Percentiles rank a stretch among this genome's conserved stretches.
These are phyloP conservation scores for Russula sp. DNA, from an alignment of 768 basidiomycete species.

Conservation along the genomic window DNA sequence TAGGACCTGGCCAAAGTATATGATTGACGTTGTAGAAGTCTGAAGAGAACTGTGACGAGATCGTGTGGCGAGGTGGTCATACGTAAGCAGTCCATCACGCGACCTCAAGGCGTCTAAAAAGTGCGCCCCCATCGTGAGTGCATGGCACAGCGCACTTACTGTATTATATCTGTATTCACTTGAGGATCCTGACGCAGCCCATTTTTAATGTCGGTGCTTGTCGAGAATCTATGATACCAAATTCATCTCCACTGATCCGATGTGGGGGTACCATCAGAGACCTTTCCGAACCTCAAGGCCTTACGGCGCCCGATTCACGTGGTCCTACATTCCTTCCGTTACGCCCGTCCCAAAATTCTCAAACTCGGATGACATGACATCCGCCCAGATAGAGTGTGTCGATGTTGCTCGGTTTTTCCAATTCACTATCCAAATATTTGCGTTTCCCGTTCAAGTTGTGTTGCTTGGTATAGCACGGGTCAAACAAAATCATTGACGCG, in stretches of 20 bases:
- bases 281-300: conserved; percentile 3
- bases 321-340: not conserved
- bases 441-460: not conserved
- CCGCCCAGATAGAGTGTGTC: conserved; percentile 15
- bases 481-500: not conserved
- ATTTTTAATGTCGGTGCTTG: not conserved
- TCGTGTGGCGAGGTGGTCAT: conserved; percentile 14
- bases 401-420: too few species aligned
- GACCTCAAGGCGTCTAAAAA: conserved; percentile 1
- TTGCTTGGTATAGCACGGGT: too few species aligned
- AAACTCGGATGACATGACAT: not conserved
- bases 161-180: not conserved
- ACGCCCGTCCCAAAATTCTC: not conserved
- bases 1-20: conserved; percentile 1
- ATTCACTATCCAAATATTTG: not conserved
- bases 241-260: not conserved
- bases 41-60: conserved; percentile 3
- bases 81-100: conserved; percentile 22
- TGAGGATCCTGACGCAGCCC: not conserved
- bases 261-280: not conserved
- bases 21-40: conserved; percentile 24
- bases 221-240: not conserved
- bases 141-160: not conserved
- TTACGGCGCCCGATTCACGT: not conserved
- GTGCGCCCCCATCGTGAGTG: not conserved